Conservation (phyloP, 1,284 basidiomycete species). For the Sanghuangporus sanghuang region DNA sequence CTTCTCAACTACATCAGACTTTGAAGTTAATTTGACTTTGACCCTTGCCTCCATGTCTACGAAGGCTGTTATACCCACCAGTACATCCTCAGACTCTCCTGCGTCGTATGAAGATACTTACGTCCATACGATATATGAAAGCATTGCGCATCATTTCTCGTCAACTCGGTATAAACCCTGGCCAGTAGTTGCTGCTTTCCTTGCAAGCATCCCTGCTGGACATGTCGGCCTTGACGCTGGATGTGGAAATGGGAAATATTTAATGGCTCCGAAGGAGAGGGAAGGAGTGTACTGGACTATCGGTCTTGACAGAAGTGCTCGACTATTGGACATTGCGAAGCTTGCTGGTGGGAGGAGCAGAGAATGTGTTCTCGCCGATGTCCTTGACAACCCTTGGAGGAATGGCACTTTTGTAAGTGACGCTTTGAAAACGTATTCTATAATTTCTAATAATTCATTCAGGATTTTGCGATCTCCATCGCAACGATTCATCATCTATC, state of each 20-base stretch:
- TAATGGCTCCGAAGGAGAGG: conserved; percentile 60
- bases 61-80: conserved; percentile 33
- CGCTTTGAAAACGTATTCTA: not conserved
- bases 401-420: conserved; percentile 68
- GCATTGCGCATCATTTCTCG: conserved; percentile 90
- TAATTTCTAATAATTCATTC: conserved; percentile 9
- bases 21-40: not conserved
- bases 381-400: conserved; percentile 68
- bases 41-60: not conserved
- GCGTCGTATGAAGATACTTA: conserved; percentile 64
- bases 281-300: conserved; percentile 63
- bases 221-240: conserved; percentile 92
- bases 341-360: conserved; percentile 46
- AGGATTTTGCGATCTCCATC: conserved; percentile 95
- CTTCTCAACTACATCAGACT: no score
- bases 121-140: conserved; percentile 86
- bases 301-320: conserved; percentile 78
- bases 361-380: conserved; percentile 77
- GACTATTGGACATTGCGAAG: conserved; percentile 72
- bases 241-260: conserved; percentile 97
- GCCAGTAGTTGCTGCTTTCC: conserved; percentile 86
- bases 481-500: conserved; percentile 94
- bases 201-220: conserved; percentile 68
- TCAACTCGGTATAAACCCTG: conserved; percentile 97
- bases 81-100: conserved; percentile 39